Conservation (phyloP, 331 rosid species). For the Phaseolus coccineus region DNA sequence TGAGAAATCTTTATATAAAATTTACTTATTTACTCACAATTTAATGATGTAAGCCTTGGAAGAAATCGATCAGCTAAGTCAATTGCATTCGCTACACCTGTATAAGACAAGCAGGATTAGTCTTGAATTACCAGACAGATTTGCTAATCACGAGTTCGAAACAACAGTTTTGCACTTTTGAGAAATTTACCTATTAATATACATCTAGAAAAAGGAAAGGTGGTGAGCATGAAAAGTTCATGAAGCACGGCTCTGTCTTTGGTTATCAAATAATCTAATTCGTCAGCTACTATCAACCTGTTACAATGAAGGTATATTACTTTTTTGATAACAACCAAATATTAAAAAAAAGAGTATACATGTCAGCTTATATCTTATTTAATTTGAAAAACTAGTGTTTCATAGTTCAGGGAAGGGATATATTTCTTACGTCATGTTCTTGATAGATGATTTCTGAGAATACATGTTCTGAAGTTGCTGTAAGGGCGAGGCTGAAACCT, state of each 20-base stretch:
- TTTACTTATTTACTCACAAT: constrained; percentile 68
- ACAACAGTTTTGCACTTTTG: neutral
- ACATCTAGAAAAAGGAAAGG: constrained; percentile 86
- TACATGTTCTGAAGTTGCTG: constrained; percentile 78
- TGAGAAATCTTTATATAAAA: neutral
- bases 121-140: constrained; percentile 11
- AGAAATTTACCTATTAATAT: constrained; percentile 72
- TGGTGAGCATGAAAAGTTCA: constrained; percentile 95
- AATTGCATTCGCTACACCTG: constrained; percentile 97
- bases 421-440: constrained; percentile 77
- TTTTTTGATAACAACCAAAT: constrained; percentile 24
- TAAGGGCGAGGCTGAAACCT: constrained; percentile 58
- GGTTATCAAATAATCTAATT: constrained; percentile 89
- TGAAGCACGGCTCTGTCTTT: constrained; percentile 89
- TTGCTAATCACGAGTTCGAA: neutral
- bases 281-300: constrained; percentile 90
- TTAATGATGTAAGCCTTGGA: constrained; percentile 85
- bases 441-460: constrained; percentile 58
- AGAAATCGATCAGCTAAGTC: constrained; percentile 96
- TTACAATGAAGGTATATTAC: constrained; percentile 28
- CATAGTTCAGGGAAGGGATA: neutral
- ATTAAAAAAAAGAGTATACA: neutral
- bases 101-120: constrained; percentile 22
- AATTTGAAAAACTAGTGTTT: neutral
- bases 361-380: neutral